Conservation (phyloP, 441 rosid species). For the Raphanus hybrid region DNA sequence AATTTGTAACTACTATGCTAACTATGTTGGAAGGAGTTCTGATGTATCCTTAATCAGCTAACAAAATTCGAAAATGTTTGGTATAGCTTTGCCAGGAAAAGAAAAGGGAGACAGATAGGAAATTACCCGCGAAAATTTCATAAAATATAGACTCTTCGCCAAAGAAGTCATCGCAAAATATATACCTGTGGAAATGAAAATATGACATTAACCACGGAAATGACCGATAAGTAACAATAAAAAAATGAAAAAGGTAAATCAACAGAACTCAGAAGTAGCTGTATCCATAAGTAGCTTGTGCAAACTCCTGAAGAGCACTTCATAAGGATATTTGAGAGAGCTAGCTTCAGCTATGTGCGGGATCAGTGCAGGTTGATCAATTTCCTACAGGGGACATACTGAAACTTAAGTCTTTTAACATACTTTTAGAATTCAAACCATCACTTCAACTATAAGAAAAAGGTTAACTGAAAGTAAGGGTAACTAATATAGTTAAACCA, state of each 20-base stretch:
- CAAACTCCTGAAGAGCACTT: constrained; percentile 96
- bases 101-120: constrained; percentile 2
- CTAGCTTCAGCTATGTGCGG: constrained; percentile 99
- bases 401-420: constrained; percentile 28
- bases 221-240: constrained; percentile 31
- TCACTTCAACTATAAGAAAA: constrained; percentile 7
- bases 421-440: background rate
- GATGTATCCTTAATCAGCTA: constrained; percentile 18
- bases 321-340: constrained; percentile 92
- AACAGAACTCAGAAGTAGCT: constrained; percentile 96
- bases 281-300: constrained; percentile 99
- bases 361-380: constrained; percentile 97
- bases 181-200: constrained; percentile 65
- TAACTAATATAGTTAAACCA: constrained; percentile 4
- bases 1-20: constrained; percentile 9
- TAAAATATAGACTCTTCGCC: constrained; percentile 91
- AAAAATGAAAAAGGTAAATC: constrained; percentile 36
- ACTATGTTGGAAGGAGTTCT: constrained; percentile 13
- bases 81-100: background rate
- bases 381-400: constrained; percentile 67
- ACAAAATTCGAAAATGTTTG: constrained; percentile 1
- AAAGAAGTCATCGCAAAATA: constrained; percentile 97
- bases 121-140: constrained; percentile 88
- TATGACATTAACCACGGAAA: constrained; percentile 19
- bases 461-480: background rate